A percentile compares a stretch with the other conserved stretches of the same genome.
phyloP scores from a whole-genome alignment of 202 grass and related monocot genomes.

The Carex sylvatica region DNA sequence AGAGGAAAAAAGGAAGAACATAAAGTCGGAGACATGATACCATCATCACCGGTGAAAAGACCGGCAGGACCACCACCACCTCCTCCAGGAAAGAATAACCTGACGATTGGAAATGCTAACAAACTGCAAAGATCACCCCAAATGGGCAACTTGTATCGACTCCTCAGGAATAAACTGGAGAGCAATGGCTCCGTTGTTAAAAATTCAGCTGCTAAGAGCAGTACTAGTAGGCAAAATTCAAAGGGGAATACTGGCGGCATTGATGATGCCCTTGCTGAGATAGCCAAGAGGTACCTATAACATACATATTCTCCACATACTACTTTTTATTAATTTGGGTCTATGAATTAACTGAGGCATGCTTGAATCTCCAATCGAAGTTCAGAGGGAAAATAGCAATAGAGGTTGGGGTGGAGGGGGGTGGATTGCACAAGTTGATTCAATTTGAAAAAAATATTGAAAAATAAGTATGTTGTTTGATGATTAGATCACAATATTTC shows the following conservation, averaged over 20 bases:
- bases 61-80: not conserved
- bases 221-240: not conserved
- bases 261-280: not conserved
- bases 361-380: not conserved
- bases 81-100: not conserved
- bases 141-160: constrained; percentile 17
- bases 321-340: not conserved
- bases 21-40: not conserved
- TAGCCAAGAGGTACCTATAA: not conserved
- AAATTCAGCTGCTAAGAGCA: not conserved
- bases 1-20: not conserved
- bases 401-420: not conserved
- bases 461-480: not conserved
- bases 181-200: not conserved
- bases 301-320: not conserved
- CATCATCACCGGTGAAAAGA: constrained; percentile 2
- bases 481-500: constrained; percentile 11
- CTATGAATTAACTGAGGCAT: not conserved
- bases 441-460: not conserved
- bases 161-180: constrained; percentile 11
- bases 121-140: constrained; percentile 24
- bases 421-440: not conserved
- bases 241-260: not conserved
- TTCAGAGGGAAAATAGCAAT: no score
- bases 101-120: not conserved